Percentiles rank a stretch among this genome's conserved stretches.
phyloP scores from a whole-genome alignment of 257 asterid genomes.

The Gardenia jasminoides region DNA sequence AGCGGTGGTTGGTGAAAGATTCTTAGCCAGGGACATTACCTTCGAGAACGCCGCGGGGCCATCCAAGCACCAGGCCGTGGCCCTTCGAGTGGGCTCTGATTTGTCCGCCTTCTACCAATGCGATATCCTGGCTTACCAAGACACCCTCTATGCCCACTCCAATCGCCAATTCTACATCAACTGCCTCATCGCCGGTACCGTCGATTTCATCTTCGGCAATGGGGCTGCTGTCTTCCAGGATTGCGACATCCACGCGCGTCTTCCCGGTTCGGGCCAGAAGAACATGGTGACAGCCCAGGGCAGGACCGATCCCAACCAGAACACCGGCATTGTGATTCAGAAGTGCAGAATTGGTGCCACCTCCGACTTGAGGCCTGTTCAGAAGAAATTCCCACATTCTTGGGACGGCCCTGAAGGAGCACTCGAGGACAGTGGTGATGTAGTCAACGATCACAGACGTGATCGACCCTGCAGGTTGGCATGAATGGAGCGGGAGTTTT shows the following conservation, averaged over 20 bases:
- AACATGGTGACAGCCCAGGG: slow-evolving; percentile 42
- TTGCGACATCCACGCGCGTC: slow-evolving; percentile 33
- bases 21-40: slow-evolving; percentile 33
- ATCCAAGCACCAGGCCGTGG: slow-evolving; percentile 46
- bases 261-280: slow-evolving; percentile 32
- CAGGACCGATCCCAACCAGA: slow-evolving; percentile 31
- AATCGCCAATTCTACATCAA: slow-evolving; percentile 34
- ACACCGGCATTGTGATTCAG: slow-evolving; percentile 36
- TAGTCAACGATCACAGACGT: slow-evolving; percentile 28
- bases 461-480: slow-evolving; percentile 33
- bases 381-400: slow-evolving; percentile 22
- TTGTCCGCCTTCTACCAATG: slow-evolving; percentile 36
- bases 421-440: slow-evolving; percentile 32
- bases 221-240: slow-evolving; percentile 32
- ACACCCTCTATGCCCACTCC: slow-evolving; percentile 35
- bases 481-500: slow-evolving; percentile 32
- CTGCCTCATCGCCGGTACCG: slow-evolving; percentile 33
- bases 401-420: slow-evolving; percentile 38
- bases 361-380: slow-evolving; percentile 25
- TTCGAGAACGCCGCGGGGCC: slow-evolving; percentile 41
- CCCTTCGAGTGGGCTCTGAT: slow-evolving; percentile 36
- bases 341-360: slow-evolving; percentile 32
- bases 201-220: slow-evolving; percentile 41
- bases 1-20: slow-evolving; percentile 34
- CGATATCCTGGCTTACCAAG: slow-evolving; percentile 34